Conservation (phyloP, 2,329 filamentous ascomycete genomes). For the Botrytis elliptica region DNA sequence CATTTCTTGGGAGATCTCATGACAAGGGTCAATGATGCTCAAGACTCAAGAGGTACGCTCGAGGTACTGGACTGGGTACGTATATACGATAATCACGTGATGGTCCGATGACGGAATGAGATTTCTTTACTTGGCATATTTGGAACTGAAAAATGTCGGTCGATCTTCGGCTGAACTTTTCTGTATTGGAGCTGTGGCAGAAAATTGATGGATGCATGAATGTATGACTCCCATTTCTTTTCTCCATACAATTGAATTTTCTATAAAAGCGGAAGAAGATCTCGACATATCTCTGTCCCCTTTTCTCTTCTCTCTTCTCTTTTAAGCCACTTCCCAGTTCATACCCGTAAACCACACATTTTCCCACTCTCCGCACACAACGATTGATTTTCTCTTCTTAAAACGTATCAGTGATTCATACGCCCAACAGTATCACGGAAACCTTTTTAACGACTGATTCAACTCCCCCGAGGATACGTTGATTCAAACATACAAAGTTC, state of each 20-base stretch:
- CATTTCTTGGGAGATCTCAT: background rate
- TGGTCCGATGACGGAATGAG: constrained; percentile 1
- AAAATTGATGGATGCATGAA: background rate
- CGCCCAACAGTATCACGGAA: background rate
- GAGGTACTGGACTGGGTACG: too few species aligned
- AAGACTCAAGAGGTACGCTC: background rate
- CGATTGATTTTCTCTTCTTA: background rate
- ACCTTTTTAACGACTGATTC: background rate
- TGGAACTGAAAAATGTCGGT: background rate
- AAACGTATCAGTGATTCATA: background rate
- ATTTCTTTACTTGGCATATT: background rate
- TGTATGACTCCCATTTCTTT: constrained; percentile 5
- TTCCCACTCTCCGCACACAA: too few species aligned
- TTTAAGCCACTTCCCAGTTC: too few species aligned
- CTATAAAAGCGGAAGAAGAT: background rate
- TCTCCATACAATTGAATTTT: background rate
- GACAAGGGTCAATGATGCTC: background rate
- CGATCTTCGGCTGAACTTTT: background rate
- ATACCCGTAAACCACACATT: background rate
- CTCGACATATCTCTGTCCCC: background rate
- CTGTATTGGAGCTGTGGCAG: background rate
- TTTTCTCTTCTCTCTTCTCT: background rate
- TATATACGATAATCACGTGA: background rate
- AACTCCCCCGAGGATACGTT: background rate
- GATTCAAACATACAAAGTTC: background rate